These are phyloP conservation scores for Penicillium janthinellum DNA, from an alignment of 2,329 filamentous ascomycete species.

Conservation along the genomic window DNA sequence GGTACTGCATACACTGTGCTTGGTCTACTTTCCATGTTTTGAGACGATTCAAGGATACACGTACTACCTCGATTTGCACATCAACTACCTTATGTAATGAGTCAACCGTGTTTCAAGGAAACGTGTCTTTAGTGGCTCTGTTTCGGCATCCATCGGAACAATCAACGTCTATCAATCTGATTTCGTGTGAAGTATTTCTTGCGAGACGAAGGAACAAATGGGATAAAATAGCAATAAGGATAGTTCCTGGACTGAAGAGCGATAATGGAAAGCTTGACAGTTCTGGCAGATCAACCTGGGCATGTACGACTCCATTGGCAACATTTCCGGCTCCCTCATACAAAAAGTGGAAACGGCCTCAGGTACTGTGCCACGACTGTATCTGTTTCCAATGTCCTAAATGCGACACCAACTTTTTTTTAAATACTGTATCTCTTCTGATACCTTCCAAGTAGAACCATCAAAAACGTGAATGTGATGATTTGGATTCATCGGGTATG, in stretches of 20 bases:
- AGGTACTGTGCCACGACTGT: no score
- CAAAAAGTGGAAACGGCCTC: no score
- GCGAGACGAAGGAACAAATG: not conserved
- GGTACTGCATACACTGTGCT: not conserved
- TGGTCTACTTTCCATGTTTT: no score
- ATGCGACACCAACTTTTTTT: no score
- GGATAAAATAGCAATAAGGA: not conserved
- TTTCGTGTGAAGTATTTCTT: not conserved
- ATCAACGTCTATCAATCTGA: no score
- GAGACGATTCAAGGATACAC: not conserved
- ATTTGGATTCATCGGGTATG: not conserved
- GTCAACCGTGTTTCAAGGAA: constrained; percentile 6
- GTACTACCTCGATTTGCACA: not conserved
- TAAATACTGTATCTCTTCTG: no score
- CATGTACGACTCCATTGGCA: not conserved
- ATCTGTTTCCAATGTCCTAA: no score
- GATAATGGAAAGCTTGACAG: no score
- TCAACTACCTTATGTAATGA: constrained; percentile 5
- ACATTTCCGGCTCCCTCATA: no score
- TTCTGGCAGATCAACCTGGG: not conserved
- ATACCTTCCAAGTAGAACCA: no score
- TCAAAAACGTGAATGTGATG: no score
- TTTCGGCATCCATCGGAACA: not conserved
- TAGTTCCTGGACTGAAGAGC: not conserved
- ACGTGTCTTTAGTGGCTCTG: not conserved